phyloP scores from a whole-genome alignment of 1,284 basidiomycete species.

The Erythrobasidium hasegawianum region DNA sequence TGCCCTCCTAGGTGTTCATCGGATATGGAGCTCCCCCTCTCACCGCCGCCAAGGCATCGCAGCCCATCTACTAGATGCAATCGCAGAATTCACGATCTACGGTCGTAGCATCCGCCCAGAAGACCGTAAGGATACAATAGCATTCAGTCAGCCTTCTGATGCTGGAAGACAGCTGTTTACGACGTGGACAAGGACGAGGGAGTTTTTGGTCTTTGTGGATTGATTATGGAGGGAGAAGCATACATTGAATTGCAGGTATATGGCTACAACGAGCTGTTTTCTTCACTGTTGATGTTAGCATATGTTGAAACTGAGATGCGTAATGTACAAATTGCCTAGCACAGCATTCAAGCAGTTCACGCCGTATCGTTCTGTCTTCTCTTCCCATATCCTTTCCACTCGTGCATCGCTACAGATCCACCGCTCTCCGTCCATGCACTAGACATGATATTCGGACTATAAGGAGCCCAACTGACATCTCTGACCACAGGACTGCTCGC shows the following conservation, averaged over 20 bases:
- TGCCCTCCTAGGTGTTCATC: conserved; percentile 52
- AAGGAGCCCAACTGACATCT: conserved; percentile 88
- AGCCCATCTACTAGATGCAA: conserved; percentile 47
- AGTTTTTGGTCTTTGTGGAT: conserved; percentile 41
- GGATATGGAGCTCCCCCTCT: conserved; percentile 51
- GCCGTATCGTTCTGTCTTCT: not conserved
- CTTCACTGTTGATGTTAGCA: too few relatives aligned
- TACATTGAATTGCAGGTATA: too few relatives aligned
- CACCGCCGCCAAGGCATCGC: conserved; percentile 49
- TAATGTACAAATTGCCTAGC: too few relatives aligned
- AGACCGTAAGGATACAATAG: conserved; percentile 47
- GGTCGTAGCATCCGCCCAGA: conserved; percentile 45
- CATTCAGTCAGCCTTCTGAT: conserved; percentile 53
- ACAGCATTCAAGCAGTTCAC: not conserved
- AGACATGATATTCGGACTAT: conserved; percentile 83
- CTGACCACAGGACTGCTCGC: conserved; percentile 56
- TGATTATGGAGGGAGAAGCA: conserved; percentile 7
- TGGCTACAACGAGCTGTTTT: too few relatives aligned
- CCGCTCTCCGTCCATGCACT: conserved; percentile 33
- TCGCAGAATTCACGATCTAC: conserved; percentile 50
- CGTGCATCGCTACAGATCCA: conserved; percentile 42
- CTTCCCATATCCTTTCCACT: conserved; percentile 37
- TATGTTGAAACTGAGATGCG: too few relatives aligned
- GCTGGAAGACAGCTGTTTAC: conserved; percentile 51
- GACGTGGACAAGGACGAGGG: conserved; percentile 46